phyloP scores from a whole-genome alignment of 768 basidiomycete genomes.

The Tricholoma flavovirens region DNA sequence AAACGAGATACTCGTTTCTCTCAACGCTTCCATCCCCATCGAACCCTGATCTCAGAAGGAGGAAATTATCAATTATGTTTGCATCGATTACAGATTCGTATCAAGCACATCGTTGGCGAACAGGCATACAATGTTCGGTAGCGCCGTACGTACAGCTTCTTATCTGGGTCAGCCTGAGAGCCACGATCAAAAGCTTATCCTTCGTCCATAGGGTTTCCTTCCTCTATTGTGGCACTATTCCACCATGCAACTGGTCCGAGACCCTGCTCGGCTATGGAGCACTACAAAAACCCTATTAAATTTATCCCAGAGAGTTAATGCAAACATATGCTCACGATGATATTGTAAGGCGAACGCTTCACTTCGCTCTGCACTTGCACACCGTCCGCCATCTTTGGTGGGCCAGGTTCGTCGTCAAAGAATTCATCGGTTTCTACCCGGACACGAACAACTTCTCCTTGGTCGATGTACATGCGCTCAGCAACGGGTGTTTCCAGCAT shows the following conservation, averaged over 20 bases:
- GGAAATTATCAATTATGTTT: too few species aligned
- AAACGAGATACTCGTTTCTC: too few species aligned
- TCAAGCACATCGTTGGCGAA: not conserved
- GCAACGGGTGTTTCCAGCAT: conserved; percentile 62
- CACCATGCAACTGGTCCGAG: conserved; percentile 76
- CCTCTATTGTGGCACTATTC: conserved; percentile 44
- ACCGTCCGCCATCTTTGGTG: conserved; percentile 69
- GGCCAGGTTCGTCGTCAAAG: conserved; percentile 82
- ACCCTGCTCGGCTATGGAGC: conserved; percentile 79
- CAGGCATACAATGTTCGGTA: not conserved
- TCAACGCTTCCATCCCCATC: too few species aligned
- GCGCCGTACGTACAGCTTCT: too few species aligned
- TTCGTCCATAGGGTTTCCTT: conserved; percentile 39
- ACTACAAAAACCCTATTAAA: conserved; percentile 35
- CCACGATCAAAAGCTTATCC: conserved; percentile 16
- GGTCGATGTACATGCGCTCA: conserved; percentile 78
- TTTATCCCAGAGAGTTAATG: not conserved
- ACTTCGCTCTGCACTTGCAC: conserved; percentile 49
- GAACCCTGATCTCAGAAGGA: too few species aligned
- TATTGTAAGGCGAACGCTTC: conserved; percentile 58
- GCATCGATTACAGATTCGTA: not conserved
- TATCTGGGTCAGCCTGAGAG: not conserved
- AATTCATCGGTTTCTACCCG: conserved; percentile 81
- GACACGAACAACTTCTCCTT: conserved; percentile 68
- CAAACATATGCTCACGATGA: conserved; percentile 46